A percentile compares a stretch with the other conserved stretches of the same genome.
These are phyloP conservation scores for Singerocomus inundabilis DNA, from an alignment of 1,284 basidiomycete genomes.

Conservation along the genomic window DNA sequence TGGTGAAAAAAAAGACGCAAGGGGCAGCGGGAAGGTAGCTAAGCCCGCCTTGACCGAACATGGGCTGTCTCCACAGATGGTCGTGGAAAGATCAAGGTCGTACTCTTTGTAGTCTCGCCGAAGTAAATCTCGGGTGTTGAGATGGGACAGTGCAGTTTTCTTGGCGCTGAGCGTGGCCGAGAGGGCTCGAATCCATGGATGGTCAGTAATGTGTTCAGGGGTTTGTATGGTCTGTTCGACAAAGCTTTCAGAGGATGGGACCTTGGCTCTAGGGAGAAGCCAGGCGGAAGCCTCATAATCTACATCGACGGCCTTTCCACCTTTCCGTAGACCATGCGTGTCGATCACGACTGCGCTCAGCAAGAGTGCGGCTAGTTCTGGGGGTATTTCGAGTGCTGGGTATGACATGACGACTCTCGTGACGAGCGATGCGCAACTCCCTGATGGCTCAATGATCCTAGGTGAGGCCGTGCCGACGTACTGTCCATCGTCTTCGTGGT, in stretches of 20 bases:
- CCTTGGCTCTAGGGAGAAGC: constrained; percentile 51
- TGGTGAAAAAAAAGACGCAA: constrained; percentile 43
- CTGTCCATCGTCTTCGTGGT: constrained; percentile 84
- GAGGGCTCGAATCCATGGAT: constrained; percentile 47
- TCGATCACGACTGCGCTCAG: constrained; percentile 81
- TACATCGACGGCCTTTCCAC: constrained; percentile 68
- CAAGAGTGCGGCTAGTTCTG: constrained; percentile 75
- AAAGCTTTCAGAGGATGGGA: constrained; percentile 27
- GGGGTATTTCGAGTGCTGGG: constrained; percentile 39
- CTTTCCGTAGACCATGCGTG: constrained; percentile 73
- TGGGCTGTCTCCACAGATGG: constrained; percentile 38
- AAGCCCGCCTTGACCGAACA: constrained; percentile 53
- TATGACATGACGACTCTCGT: constrained; percentile 48
- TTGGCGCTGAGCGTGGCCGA: constrained; percentile 50
- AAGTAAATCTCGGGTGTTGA: constrained; percentile 76
- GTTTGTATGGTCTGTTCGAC: constrained; percentile 2
- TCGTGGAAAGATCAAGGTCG: constrained; percentile 41
- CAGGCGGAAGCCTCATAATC: constrained; percentile 63
- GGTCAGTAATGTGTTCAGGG: constrained; percentile 25
- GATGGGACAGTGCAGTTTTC: constrained; percentile 70
- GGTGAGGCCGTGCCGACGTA: constrained; percentile 64
- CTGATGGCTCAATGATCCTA: constrained; percentile 65
- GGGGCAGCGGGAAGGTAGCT: constrained; percentile 72
- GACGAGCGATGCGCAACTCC: constrained; percentile 82
- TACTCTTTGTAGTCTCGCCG: constrained; percentile 95